Evolutionary conservation across 306 rosid genomes (phyloP).

Genomic region (Malus asiatica): DNA sequence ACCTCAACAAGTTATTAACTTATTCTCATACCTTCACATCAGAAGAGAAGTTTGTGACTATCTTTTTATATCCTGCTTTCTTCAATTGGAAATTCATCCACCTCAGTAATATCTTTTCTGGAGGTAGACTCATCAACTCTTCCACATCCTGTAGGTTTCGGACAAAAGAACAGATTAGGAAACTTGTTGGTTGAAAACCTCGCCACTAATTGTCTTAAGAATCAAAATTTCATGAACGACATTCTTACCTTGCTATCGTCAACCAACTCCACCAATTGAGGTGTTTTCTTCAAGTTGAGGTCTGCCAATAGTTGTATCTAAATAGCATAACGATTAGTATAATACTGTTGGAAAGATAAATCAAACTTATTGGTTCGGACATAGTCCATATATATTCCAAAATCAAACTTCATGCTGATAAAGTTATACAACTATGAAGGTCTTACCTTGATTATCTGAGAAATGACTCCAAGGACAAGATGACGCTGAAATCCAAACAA

Average conservation of each 20-base stretch:
- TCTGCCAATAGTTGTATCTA: slow-evolving; percentile 96
- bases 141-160: slow-evolving; percentile 70
- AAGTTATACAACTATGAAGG: neutral
- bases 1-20: neutral
- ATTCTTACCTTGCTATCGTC: slow-evolving; percentile 65
- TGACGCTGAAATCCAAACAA: slow-evolving; percentile 72
- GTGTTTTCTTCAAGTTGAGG: slow-evolving; percentile 93
- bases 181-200: neutral
- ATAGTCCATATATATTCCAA: neutral
- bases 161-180: slow-evolving; percentile 18
- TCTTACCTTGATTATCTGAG: slow-evolving; percentile 92
- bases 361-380: neutral
- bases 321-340: slow-evolving; percentile 14
- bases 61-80: slow-evolving; percentile 71
- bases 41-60: slow-evolving; percentile 80
- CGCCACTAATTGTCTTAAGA: neutral
- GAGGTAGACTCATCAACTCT: slow-evolving; percentile 92
- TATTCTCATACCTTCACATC: slow-evolving; percentile 69
- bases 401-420: neutral
- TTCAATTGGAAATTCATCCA: slow-evolving; percentile 98
- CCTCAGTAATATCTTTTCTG: slow-evolving; percentile 84
- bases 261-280: slow-evolving; percentile 90
- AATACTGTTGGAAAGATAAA: neutral
- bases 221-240: slow-evolving; percentile 11
- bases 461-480: slow-evolving; percentile 89